A percentile compares a stretch with the other conserved stretches of the same genome.
Conservation (phyloP, 1,284 basidiomycete species). For the Caloboletus firmus region DNA sequence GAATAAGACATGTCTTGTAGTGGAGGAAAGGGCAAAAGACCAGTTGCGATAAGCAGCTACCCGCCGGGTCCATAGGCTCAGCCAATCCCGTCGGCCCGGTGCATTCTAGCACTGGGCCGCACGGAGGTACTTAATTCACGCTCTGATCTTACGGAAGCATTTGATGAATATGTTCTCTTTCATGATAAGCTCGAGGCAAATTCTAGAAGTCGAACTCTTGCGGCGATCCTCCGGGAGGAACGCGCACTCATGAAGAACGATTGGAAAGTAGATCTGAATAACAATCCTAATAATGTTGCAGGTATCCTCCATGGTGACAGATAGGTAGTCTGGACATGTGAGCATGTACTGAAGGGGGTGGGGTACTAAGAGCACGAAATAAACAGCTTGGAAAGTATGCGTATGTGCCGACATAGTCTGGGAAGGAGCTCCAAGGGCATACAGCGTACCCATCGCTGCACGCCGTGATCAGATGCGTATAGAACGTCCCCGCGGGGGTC, state of each 20-base stretch:
- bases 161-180: background rate
- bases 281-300: slow-evolving; percentile 37
- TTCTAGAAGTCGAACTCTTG: background rate
- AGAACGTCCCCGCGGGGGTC: background rate
- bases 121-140: background rate
- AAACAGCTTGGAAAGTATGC: background rate
- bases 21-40: background rate
- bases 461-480: background rate
- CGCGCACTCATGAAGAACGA: background rate
- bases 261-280: slow-evolving; percentile 12
- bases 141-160: background rate
- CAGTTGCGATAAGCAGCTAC: slow-evolving; percentile 10
- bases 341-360: background rate
- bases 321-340: slow-evolving; percentile 15
- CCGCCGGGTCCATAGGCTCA: background rate
- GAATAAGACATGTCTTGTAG: slow-evolving; percentile 20
- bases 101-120: too few relatives aligned
- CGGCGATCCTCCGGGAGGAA: background rate
- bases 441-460: background rate
- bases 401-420: background rate
- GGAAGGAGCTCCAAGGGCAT: background rate
- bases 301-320: slow-evolving; percentile 30
- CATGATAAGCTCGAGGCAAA: background rate
- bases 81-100: too few relatives aligned
- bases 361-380: background rate